Evolutionary conservation across 306 rosid genomes (phyloP), one percentile per base, ranked within the genome.

Genomic region (Carpinus fangiana): DNA sequence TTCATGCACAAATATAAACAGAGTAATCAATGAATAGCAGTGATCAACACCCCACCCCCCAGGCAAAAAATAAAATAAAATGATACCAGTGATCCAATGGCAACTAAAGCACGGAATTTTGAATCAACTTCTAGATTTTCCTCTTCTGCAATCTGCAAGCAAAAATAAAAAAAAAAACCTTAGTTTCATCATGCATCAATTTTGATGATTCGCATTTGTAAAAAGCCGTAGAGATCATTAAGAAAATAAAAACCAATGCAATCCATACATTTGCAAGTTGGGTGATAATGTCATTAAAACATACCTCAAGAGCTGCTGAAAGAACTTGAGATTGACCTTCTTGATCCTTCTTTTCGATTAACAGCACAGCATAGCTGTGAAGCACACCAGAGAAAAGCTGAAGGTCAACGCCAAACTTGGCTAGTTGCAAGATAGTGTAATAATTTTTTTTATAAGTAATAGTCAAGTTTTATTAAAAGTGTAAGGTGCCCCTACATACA

Each of bases 311-410:
- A 61, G 98, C 97, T 72, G 98, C 95, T 7, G 97, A 92, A 76
- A 95, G 90, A 81, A 91, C 98, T 82, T 95, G 98, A 71, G 93
- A 85, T 82, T 91, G 98, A 82, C 98, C 98, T 87, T 93, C 98
- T 77, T 81, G 79, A 83, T 95, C 98, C 81, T 90, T 95, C 78
- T 86, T 84, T 74, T 92, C 96, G 53, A 90, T 91, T 76, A 92
- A 83, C 74, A 91, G 80, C 48, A 95, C 93, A 4, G 98, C 93
- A 85, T 86, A 95, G 82, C 98, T 95, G 82, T 50, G 72, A 81
- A 76, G 71, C 82, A 41, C 82, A 82, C 73, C 79, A 73, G 52
- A 81, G 62, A 72, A 86, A 78, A 20, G 17, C 45, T 48, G 17
- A 76, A 69, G 17, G 73, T 87, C 60, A 80, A 28, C 46, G 75